Conservation (phyloP, 805 yeast genomes). For the Metschnikowia arizonensis region DNA sequence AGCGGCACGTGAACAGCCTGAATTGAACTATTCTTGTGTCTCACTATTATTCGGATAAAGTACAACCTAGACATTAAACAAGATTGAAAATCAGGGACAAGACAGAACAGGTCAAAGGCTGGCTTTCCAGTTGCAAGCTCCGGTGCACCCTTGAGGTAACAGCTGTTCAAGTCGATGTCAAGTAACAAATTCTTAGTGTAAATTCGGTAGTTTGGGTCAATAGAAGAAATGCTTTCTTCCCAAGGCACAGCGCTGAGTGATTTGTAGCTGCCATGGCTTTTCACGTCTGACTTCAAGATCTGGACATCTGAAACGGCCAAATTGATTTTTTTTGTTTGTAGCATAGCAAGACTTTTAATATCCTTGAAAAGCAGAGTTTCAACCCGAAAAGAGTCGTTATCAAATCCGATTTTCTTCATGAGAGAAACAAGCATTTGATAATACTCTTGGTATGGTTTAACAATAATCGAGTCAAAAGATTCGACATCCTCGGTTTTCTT, state of each 20-base stretch:
- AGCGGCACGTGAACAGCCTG: constrained; percentile 36
- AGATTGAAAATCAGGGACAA: constrained; percentile 39
- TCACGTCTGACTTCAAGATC: constrained; percentile 13
- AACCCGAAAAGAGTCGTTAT: constrained; percentile 27
- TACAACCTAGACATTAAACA: constrained; percentile 36
- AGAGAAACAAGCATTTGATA: constrained; percentile 25
- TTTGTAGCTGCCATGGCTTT: constrained; percentile 21
- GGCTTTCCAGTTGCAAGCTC: constrained; percentile 7
- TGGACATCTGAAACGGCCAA: constrained; percentile 23
- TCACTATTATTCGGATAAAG: constrained; percentile 30
- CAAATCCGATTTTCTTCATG: constrained; percentile 31
- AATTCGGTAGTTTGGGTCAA: constrained; percentile 17
- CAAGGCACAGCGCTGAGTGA: constrained; percentile 29
- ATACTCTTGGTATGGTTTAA: constrained; percentile 28
- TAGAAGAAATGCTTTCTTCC: constrained; percentile 15
- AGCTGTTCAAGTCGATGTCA: constrained; percentile 25
- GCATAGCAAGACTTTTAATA: constrained; percentile 31
- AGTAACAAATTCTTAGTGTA: constrained; percentile 30
- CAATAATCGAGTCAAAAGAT: constrained; percentile 32
- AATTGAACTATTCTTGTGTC: constrained; percentile 27
- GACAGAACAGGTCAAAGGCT: constrained; percentile 28
- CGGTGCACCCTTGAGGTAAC: constrained; percentile 27
- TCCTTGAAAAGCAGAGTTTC: constrained; percentile 37
- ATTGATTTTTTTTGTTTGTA: constrained; percentile 33
- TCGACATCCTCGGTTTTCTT: constrained; percentile 19